Evolutionary conservation across 2,329 filamentous ascomycete genomes (phyloP), one percentile per base, ranked within the genome.

Genomic region (Trichoderma brevicompactum): DNA sequence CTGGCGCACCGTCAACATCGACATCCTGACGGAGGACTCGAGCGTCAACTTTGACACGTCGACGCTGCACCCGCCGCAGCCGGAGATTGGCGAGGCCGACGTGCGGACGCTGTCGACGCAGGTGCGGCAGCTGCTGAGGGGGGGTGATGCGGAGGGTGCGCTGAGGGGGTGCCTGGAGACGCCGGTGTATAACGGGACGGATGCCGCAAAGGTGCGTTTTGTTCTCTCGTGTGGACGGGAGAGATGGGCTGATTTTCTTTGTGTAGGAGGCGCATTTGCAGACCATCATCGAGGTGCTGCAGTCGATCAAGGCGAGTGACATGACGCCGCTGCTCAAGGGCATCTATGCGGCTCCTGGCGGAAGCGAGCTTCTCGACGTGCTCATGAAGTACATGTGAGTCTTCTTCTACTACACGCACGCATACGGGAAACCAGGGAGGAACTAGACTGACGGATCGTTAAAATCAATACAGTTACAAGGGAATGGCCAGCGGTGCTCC

Each of bases 371-470:
- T 67, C 81, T 96, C 70, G 95, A 99, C 78, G 92, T 94, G 59
- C 81, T 99, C 77, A 97, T 97, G 92, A 99, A 99, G 82, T 99
- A 97, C 80, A 83, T 97, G 88, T 97, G 87, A 74, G 90, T 83
- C 34, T 28, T n/a, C n/a, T n/a, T n/a, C n/a, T n/a, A n/a, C 46
- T 5, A 50, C 15, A 36, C 9, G 10, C 12, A n/a, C n/a, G n/a
- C n/a, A n/a, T n/a, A n/a, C n/a, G n/a, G n/a, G n/a, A n/a, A n/a
- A n/a, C n/a, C n/a, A n/a, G n/a, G n/a, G n/a, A n/a, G n/a, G n/a
- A n/a, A 8, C 13, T 2, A 6, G 34, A 36, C 34, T 56, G 49
- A 55, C 38, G 32, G 23, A 12, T n/a, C 9, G 7, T 6, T 13
- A 19, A 38, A 10, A 4, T 10, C 44, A 1, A 10, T 36, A 60